These are phyloP conservation scores for Meira nashicola DNA, from an alignment of 1,284 basidiomycete genomes.

Conservation along the genomic window DNA sequence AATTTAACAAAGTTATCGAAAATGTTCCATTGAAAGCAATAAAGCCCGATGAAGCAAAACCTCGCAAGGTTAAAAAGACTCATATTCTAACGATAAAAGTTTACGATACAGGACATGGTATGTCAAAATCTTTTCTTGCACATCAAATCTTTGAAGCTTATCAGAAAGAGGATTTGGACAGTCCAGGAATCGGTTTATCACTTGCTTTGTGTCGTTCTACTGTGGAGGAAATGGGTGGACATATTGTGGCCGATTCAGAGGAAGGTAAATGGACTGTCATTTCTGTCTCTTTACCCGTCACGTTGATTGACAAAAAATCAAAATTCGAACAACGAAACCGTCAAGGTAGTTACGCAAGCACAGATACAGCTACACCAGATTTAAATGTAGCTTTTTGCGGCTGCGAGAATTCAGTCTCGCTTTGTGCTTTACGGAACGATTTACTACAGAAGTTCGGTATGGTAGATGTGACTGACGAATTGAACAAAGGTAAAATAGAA, in stretches of 20 bases:
- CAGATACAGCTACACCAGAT: no score
- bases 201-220: conserved; percentile 28
- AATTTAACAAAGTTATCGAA: no score
- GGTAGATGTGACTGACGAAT: no score
- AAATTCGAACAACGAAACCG: no score
- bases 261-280: conserved; percentile 8
- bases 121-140: conserved; percentile 32
- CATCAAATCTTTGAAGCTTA: conserved; percentile 32
- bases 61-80: background rate
- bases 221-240: conserved; percentile 27
- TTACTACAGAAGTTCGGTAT: no score
- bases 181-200: conserved; percentile 25
- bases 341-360: no score
- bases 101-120: conserved; percentile 33
- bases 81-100: conserved; percentile 18
- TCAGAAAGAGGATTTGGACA: conserved; percentile 26
- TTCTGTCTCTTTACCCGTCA: conserved; percentile 8
- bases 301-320: no score
- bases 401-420: no score
- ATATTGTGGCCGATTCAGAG: conserved; percentile 6
- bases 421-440: no score
- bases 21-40: no score
- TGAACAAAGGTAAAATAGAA: no score
- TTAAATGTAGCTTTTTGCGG: no score
- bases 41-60: background rate